Evolutionary conservation across 129 eudicot species (phyloP).

Genomic region (Mikania micrantha): DNA sequence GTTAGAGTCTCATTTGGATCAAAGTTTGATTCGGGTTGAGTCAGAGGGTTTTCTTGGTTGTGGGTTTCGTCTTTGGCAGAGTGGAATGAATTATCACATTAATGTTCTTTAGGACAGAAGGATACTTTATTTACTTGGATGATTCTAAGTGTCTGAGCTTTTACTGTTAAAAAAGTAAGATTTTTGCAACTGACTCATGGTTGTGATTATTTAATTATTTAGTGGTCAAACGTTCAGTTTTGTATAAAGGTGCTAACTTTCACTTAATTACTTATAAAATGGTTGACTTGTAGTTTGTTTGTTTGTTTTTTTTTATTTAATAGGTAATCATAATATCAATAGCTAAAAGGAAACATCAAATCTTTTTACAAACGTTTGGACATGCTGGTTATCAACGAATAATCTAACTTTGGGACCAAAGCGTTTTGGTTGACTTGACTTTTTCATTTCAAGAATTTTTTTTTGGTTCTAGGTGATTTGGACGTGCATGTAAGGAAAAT

Average conservation of each 20-base stretch:
- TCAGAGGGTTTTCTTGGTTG: no score
- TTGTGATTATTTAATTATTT: background rate
- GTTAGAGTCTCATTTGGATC: no score
- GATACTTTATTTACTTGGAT: no score
- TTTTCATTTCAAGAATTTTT: background rate
- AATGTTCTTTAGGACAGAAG: no score
- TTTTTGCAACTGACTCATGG: background rate
- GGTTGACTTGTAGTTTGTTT: background rate
- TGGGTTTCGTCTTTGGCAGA: no score
- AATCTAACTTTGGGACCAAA: background rate
- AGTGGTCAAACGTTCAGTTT: background rate
- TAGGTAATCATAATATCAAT: background rate
- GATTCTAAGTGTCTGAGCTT: no score
- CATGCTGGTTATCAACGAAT: background rate
- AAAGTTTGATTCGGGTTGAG: no score
- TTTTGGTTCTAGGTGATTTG: no score
- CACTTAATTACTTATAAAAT: background rate
- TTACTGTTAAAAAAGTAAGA: no score
- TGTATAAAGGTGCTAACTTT: background rate
- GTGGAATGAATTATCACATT: no score
- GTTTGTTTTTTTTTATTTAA: background rate
- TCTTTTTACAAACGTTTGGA: no score
- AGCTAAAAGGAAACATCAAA: background rate
- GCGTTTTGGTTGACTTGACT: background rate
- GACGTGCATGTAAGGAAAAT: no score